Evolutionary conservation across 495 filamentous ascomycete species (phyloP).

Genomic region (Tuber borchii): DNA sequence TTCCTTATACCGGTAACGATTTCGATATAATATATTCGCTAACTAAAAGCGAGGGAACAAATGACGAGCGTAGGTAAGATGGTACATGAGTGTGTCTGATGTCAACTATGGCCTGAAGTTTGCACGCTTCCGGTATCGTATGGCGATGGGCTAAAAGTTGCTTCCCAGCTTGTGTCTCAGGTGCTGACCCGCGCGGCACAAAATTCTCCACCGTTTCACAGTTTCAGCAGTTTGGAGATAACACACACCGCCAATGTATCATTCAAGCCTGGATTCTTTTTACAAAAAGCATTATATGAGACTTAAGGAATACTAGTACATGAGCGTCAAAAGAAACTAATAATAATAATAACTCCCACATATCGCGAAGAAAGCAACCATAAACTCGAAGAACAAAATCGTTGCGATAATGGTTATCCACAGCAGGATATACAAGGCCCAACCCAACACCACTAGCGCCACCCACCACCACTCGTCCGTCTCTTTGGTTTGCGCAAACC

Average conservation of each 20-base stretch:
- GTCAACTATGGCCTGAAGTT: background rate
- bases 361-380: background rate
- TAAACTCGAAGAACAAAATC: background rate
- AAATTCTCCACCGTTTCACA: background rate
- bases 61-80: background rate
- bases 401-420: background rate
- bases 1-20: background rate
- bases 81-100: background rate
- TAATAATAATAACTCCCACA: constrained; percentile 1
- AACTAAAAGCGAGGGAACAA: no score
- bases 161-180: background rate
- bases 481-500: background rate
- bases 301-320: background rate
- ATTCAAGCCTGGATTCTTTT: background rate
- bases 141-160: background rate
- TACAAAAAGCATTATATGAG: background rate
- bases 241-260: background rate
- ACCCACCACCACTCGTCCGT: constrained; percentile 1
- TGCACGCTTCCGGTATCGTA: background rate
- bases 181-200: background rate
- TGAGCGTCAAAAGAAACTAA: background rate
- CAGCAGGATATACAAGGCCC: background rate
- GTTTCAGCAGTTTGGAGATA: background rate
- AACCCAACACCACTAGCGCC: background rate
- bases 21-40: background rate